A percentile compares a stretch with the other conserved stretches of the same genome.
These are phyloP conservation scores for Taphrina flavorubra DNA, from an alignment of 1,139 yeast species.

Conservation along the genomic window DNA sequence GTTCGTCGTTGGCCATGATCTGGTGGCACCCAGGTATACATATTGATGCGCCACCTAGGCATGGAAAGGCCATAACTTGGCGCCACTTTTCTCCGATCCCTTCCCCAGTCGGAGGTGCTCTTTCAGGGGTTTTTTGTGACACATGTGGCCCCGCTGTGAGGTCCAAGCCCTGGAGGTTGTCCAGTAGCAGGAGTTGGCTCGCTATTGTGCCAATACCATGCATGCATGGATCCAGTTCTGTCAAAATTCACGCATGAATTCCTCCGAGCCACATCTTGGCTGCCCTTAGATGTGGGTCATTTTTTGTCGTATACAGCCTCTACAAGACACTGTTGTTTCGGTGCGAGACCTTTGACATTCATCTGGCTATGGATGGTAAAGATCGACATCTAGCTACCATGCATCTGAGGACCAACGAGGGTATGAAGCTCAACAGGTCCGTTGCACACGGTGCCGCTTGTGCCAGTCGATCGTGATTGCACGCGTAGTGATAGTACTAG, in stretches of 20 bases:
- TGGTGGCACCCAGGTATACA: neutral
- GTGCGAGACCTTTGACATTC: too few relatives aligned
- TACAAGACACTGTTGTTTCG: too few relatives aligned
- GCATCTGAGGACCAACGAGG: neutral
- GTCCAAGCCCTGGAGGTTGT: too few relatives aligned
- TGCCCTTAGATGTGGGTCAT: neutral
- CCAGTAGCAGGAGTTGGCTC: neutral
- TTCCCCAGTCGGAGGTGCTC: slow-evolving; percentile 2
- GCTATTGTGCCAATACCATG: neutral
- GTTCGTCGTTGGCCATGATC: neutral
- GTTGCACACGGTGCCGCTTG: too few relatives aligned
- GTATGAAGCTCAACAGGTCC: too few relatives aligned
- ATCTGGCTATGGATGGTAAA: neutral
- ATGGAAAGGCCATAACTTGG: too few relatives aligned
- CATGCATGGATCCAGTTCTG: neutral
- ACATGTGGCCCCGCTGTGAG: neutral
- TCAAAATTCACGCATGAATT: neutral
- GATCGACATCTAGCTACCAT: neutral
- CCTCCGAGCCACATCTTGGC: neutral
- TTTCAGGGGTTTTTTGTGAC: neutral
- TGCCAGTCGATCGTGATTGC: too few relatives aligned
- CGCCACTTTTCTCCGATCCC: neutral
- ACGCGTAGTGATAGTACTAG: too few relatives aligned
- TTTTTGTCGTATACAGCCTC: too few relatives aligned
- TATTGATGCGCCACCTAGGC: too few relatives aligned